Conservation (phyloP, 2,329 filamentous ascomycete genomes). For the Dothideomycetes sp. region DNA sequence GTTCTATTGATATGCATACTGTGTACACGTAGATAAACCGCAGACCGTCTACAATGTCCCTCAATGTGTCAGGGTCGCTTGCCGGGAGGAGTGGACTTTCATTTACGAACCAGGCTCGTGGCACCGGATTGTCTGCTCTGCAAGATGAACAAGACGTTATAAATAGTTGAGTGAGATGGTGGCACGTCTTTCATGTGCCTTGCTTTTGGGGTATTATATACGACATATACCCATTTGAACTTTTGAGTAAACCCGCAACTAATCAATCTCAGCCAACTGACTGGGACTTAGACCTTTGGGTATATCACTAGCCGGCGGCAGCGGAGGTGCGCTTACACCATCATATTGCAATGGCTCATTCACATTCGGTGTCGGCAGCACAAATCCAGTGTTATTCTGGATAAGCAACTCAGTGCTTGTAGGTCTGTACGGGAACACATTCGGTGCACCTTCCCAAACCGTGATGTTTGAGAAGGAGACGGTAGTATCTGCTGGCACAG, state of each 20-base stretch:
- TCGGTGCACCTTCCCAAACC: constrained; percentile 6
- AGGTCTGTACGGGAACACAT: constrained; percentile 3
- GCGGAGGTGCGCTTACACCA: constrained; percentile 4
- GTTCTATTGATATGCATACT: too few species aligned
- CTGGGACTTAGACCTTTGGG: constrained; percentile 1
- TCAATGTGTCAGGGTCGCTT: too few species aligned
- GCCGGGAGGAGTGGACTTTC: too few species aligned
- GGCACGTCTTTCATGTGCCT: too few species aligned
- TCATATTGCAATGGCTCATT: constrained; percentile 5
- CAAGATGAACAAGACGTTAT: too few species aligned
- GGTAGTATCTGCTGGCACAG: neutral
- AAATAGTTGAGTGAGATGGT: too few species aligned
- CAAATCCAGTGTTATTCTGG: constrained; percentile 1
- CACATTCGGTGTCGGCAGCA: constrained; percentile 3
- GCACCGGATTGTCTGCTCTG: too few species aligned
- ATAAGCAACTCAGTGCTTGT: neutral
- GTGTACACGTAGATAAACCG: too few species aligned
- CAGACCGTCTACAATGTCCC: too few species aligned
- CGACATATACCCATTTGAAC: too few species aligned
- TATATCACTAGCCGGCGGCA: constrained; percentile 2
- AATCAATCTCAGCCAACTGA: neutral
- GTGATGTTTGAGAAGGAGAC: constrained; percentile 3
- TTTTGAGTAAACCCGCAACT: neutral
- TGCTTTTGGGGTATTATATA: too few species aligned
- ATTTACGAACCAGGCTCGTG: too few species aligned